These are phyloP conservation scores for Fusarium protoensiforme DNA, from an alignment of 2,329 filamentous ascomycete species.

Conservation along the genomic window DNA sequence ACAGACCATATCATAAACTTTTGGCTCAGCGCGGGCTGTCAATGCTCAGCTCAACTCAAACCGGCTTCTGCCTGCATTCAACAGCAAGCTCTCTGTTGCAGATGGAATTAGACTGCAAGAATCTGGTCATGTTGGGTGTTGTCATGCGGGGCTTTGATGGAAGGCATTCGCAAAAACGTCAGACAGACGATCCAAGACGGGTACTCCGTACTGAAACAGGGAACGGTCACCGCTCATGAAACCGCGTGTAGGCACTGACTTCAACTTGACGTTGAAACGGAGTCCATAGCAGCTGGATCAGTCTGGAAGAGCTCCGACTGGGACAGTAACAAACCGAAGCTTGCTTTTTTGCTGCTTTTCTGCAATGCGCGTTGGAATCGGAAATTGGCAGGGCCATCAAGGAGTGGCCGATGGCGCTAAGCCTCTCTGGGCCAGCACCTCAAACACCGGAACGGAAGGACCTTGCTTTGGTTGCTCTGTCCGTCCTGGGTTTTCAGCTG, in stretches of 20 bases:
- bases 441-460: constrained; percentile 31
- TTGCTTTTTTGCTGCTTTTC: neutral
- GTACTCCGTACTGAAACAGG: neutral
- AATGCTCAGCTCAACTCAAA: constrained; percentile 2
- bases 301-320: neutral
- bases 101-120: neutral
- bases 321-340: constrained; percentile 21
- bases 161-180: constrained; percentile 2
- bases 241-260: neutral
- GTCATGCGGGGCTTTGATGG: neutral
- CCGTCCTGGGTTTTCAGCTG: neutral
- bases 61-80: neutral
- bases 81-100: neutral
- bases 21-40: constrained; percentile 8
- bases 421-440: constrained; percentile 11
- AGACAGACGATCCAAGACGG: neutral
- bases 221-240: neutral
- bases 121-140: neutral
- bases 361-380: constrained; percentile 26
- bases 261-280: constrained; percentile 8
- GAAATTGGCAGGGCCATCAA: constrained; percentile 43
- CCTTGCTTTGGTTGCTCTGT: neutral
- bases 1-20: constrained; percentile 3
- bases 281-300: neutral
- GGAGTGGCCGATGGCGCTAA: constrained; percentile 38